Conservation (phyloP, 345 rosid genomes). For the Aquilaria sinensis region DNA sequence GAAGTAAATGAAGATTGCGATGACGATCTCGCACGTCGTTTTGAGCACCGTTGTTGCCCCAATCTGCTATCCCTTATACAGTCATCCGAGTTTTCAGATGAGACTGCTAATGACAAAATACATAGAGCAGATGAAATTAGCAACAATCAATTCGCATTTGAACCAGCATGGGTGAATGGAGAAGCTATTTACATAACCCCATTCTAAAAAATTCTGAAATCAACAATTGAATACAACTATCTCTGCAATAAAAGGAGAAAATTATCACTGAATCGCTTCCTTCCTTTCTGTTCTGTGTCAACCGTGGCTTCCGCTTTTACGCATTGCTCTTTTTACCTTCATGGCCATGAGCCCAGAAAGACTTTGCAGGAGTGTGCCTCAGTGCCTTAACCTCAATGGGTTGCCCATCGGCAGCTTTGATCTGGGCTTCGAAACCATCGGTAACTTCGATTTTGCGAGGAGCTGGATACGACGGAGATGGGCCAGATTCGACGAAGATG, state of each 20-base stretch:
- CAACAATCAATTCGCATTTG: constrained; percentile 7
- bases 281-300: constrained; percentile 4
- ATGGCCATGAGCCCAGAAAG: constrained; percentile 51
- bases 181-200: constrained; percentile 20
- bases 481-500: no score
- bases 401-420: constrained; percentile 54
- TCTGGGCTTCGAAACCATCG: no score
- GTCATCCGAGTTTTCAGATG: no score
- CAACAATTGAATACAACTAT: background rate
- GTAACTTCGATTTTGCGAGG: no score
- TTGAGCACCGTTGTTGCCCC: no score
- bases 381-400: constrained; percentile 71
- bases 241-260: background rate
- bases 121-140: constrained; percentile 8
- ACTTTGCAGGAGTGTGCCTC: constrained; percentile 67
- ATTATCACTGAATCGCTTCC: constrained; percentile 6
- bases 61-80: no score
- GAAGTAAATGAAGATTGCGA: no score
- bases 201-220: no score
- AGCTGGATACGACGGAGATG: no score
- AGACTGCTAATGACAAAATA: constrained; percentile 2
- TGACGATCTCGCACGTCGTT: no score
- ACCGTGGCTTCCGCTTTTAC: constrained; percentile 24
- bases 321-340: constrained; percentile 33
- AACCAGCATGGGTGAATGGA: constrained; percentile 5